Base-by-base conservation (phyloP, 169 alveolate genomes). In the Eimeria brunetti region DNA sequence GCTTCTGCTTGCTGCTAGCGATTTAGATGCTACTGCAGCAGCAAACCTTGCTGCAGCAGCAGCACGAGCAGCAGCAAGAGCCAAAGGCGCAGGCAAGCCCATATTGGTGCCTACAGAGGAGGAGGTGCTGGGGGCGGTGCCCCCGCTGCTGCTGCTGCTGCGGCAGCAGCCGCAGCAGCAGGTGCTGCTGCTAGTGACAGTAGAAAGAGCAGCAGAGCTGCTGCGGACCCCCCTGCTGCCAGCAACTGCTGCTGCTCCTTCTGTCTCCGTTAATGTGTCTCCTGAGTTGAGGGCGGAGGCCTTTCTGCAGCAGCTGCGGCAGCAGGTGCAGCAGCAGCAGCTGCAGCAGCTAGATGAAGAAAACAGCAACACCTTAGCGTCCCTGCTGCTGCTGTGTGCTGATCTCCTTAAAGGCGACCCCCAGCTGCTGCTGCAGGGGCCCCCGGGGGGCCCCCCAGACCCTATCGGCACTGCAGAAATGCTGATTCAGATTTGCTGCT, bases 171-270 rank as follows among this genome's bases (percentile, higher is more conserved):
- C 20, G 4, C 90, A 81, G 73, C 69, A 49, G 73, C 69, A 33
- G 38, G 12, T 81, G 69, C 90, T 81, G 69, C 90, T 81, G 75
- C 73, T 81, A 2, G 64, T 81, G 2, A 22, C 75, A 11, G 30
- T 81, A 1, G 90, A 81, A 22, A 81, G 90, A 81, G 90, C 90
- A 49, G 90, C 90, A 81, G 90, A 81, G 53, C 30, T 81, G 75
- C 73, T 81, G 51, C 46, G 90, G 56, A 38, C 58, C 30, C 90
- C 90, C 9, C 46, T 38, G 67, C 90, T 81, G 30, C 90, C 90
- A 18, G 73, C 69, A 11, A 33, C 90, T 38, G 90, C 90, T 33
- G 69, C 75, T 38, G 73, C 90, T 8, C 76, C 90, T 33, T 6
- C 69, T 1, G 73, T 33, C 2, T 11, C 69, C 16, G 7, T 53